Percentiles rank a stretch among this genome's conserved stretches.
phyloP scores from a whole-genome alignment of 352 stramenopile genomes.

The Globisporangium barbulae region DNA sequence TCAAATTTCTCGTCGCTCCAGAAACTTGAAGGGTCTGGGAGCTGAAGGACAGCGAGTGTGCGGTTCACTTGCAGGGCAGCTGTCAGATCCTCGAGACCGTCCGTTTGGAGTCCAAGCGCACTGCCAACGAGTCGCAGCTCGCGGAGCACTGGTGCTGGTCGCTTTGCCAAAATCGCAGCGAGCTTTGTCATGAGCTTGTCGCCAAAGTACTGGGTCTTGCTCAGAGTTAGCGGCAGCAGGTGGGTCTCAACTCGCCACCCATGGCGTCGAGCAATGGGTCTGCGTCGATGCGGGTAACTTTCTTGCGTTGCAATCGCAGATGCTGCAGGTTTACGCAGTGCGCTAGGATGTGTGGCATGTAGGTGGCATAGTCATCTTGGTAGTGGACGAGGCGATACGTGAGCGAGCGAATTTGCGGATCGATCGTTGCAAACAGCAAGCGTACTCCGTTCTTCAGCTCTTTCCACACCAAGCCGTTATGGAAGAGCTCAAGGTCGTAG shows the following conservation, averaged over 20 bases:
- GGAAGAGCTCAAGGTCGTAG: background rate
- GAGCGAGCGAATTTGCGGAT: background rate
- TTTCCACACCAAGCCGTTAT: no score
- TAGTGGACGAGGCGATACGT: no score
- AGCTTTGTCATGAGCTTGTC: background rate
- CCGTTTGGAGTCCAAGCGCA: background rate
- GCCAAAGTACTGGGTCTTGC: background rate
- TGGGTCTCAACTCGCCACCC: background rate
- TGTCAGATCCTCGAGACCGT: background rate
- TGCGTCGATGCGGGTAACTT: background rate
- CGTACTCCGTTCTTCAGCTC: background rate
- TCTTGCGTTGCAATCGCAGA: background rate
- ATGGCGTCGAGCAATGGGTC: background rate
- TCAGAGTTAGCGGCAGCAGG: conserved; percentile 2
- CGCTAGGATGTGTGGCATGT: background rate
- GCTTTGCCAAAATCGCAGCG: background rate
- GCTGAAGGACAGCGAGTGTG: background rate
- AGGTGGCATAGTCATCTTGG: background rate
- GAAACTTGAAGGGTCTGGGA: background rate
- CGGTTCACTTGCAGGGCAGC: background rate
- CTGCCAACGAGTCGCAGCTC: background rate
- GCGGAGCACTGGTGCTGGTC: background rate
- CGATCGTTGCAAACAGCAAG: background rate
- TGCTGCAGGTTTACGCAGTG: conserved; percentile 4
- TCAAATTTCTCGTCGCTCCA: no score